Percentiles rank a stretch among this genome's conserved stretches.
Conservation (phyloP, 2,329 filamentous ascomycete species). For the Tolypocladium capitatum region DNA sequence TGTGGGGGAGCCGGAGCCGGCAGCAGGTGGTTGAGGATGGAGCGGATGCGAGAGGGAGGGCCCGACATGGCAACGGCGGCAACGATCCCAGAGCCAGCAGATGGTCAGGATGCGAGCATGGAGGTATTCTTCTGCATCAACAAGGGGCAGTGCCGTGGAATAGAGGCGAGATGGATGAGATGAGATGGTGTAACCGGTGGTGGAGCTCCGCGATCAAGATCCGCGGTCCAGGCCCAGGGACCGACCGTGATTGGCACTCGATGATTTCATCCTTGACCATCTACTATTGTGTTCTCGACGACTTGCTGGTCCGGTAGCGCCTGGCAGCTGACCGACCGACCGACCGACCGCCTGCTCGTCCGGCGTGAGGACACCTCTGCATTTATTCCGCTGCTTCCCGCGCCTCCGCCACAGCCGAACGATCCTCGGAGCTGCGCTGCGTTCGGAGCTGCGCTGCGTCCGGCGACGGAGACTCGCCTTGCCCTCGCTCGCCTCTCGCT, state of each 20-base stretch:
- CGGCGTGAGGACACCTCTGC: background rate
- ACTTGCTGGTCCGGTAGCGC: background rate
- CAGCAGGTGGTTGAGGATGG: constrained; percentile 38
- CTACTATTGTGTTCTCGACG: background rate
- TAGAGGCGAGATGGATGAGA: background rate
- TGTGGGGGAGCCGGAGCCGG: constrained; percentile 36
- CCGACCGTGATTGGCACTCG: no score
- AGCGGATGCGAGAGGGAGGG: constrained; percentile 45
- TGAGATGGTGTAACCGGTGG: background rate
- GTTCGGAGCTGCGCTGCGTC: no score
- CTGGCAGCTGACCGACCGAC: background rate
- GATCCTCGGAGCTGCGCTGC: background rate
- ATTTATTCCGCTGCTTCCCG: background rate
- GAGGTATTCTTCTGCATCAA: background rate
- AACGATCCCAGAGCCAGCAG: background rate
- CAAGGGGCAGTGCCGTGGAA: background rate
- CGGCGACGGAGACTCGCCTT: background rate
- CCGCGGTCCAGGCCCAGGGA: background rate
- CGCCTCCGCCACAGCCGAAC: background rate
- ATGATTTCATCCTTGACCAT: no score
- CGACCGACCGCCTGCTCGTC: background rate
- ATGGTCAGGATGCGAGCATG: background rate
- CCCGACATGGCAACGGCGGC: constrained; percentile 41
- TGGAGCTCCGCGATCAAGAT: background rate
- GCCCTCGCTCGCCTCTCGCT: background rate